Evolutionary conservation across 2,329 filamentous ascomycete species (phyloP), one percentile per base, ranked within the genome.

Genomic region (Colletotrichum nymphaeae): DNA sequence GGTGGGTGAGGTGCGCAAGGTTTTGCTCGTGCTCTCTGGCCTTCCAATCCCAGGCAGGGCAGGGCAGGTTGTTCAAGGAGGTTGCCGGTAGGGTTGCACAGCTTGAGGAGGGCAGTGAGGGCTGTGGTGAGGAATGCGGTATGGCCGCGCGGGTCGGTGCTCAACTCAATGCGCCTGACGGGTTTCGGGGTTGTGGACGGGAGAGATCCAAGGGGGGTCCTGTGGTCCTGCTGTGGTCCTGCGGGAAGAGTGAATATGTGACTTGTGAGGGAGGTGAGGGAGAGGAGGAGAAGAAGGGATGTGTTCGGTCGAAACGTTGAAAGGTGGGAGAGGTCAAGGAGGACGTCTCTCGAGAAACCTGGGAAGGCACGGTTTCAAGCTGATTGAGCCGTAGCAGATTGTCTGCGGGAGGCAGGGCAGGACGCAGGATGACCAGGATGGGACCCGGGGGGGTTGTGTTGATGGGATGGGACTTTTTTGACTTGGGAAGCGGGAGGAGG

Each of bases 121-220:
- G 46, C 26, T 37, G 32, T 12, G 63, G 57, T 62, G 35, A 24
- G 49, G 28, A 24, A 59, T 46, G 59, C 42, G 70, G 67, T 73
- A 58, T 64, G 63, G 63, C 58, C 56, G 32, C 63, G 57, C 57
- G 58, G 69, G 68, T 74, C 72, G 53, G 63, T 74, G 68, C 69
- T 74, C 63, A 74, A 72, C 72, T 71, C 63, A 72, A 72, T 72
- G 72, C 69, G 72, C 72, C 72, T 74, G 72, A 46, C 69, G 67
- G 68, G 72, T 72, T 74, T 74, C 63, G 71, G 67, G 59, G 58
- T 57, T 57, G 64, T 57, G 64, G 69, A 63, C 66, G 69, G 69
- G 69, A 64, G 46, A 52, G 69, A 35, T 35, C 32, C 57, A 60
- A 60, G 30, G 57, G 37, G 57, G 60, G 16, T 26, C 42, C 24